Percentiles rank a stretch among this genome's conserved stretches.
Evolutionary conservation across 75 land plant species (phyloP).

Genomic region (Picea sitchensis): DNA sequence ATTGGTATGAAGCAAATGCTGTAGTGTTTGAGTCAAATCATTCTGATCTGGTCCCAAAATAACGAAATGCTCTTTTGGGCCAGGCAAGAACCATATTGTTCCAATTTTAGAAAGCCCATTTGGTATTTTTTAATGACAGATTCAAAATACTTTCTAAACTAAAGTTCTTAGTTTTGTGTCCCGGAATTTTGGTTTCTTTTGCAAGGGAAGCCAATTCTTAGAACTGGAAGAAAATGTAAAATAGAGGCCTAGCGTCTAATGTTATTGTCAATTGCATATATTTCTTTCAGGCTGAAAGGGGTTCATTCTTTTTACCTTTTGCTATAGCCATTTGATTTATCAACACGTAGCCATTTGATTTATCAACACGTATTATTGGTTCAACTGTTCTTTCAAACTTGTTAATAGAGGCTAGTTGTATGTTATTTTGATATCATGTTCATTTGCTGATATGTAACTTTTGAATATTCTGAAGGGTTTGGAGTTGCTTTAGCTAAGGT

Average conservation of each 20-base stretch:
- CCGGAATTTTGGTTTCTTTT: not conserved
- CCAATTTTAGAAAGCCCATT: not conserved
- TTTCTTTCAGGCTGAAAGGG: not conserved
- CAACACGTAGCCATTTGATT: not conserved
- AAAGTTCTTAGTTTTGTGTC: not conserved
- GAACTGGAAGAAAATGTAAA: not conserved
- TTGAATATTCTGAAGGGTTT: conserved; percentile 58
- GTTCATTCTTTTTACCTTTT: not conserved
- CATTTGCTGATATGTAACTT: not conserved
- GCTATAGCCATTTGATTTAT: not conserved
- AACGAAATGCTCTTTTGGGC: not conserved
- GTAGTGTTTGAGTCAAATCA: not conserved
- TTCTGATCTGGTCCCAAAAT: not conserved
- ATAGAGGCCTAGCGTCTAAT: not conserved
- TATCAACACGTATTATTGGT: not conserved
- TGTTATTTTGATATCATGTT: not conserved
- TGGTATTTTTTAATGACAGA: not conserved
- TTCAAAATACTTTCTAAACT: not conserved
- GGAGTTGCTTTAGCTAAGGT: conserved; percentile 76
- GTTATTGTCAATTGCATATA: not conserved
- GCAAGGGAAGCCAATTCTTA: not conserved
- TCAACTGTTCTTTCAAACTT: not conserved
- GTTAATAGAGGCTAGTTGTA: not conserved
- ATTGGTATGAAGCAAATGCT: not conserved
- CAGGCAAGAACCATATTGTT: not conserved